Evolutionary conservation across 2,329 filamentous ascomycete genomes (phyloP).

Genomic region (Alternaria novae-zelandiae): DNA sequence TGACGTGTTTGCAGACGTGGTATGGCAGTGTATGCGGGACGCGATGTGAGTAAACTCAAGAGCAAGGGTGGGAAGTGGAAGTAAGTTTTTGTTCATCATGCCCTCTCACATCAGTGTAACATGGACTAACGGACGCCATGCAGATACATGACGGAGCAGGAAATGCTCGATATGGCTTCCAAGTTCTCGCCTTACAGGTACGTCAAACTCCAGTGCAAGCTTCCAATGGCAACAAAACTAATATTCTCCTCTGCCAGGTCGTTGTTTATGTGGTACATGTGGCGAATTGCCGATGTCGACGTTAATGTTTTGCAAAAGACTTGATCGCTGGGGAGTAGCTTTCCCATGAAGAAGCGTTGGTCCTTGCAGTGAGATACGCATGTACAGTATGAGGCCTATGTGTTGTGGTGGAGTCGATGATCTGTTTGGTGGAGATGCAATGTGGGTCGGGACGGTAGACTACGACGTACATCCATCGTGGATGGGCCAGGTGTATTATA

Average conservation of each 20-base stretch:
- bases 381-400: not conserved
- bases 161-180: slow-evolving; percentile 84
- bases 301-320: slow-evolving; percentile 57
- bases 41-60: slow-evolving; percentile 84
- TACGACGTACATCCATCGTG: not conserved
- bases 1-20: slow-evolving; percentile 63
- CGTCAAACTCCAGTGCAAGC: slow-evolving; percentile 32
- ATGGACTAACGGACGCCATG: not conserved
- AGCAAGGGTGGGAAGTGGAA: slow-evolving; percentile 88
- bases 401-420: not conserved
- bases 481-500: not conserved
- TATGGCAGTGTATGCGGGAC: slow-evolving; percentile 86
- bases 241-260: slow-evolving; percentile 59
- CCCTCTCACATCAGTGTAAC: not conserved
- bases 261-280: slow-evolving; percentile 99
- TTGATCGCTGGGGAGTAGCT: not conserved
- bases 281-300: slow-evolving; percentile 83
- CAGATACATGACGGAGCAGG: slow-evolving; percentile 85
- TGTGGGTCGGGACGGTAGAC: not conserved
- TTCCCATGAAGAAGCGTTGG: not conserved
- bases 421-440: not conserved
- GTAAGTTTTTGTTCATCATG: slow-evolving; percentile 17
- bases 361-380: not conserved
- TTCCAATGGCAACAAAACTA: slow-evolving; percentile 6
- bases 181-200: slow-evolving; percentile 82